Base-by-base conservation (phyloP, 352 stramenopile species). In the Phytopythium mirpurense region DNA sequence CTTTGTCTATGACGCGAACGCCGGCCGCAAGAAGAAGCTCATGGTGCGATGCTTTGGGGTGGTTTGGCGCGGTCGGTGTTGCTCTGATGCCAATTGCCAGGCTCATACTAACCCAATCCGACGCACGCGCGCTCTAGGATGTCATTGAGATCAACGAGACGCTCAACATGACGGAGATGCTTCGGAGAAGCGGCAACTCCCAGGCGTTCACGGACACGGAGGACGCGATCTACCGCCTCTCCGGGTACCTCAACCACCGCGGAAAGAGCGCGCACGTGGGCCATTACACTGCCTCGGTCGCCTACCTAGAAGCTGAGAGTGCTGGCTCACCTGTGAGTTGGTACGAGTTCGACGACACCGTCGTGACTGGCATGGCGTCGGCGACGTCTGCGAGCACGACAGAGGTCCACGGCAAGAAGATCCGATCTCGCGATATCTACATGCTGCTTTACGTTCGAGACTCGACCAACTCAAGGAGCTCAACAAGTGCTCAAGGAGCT, bases 271-370 rank as follows among this genome's bases (percentile, higher is more conserved):
- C 86, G 4, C 71, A 94, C 19, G 78, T 88, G 18, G 86, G 86
- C 5, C 86, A 96, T 54, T 96, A 96, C 57, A 96, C 86, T 0
- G 83, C 86, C 12, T 88, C 77, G 5, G 75, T 95, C 12, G 78
- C 83, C 15, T 74, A 90, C 31, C 71, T 72, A 34, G 67, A 65
- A 44, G 2, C 47, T 42, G 52, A 51, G 16, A 47, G 38, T 23
- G 1, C 1, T 26, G 32, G 11, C 18, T 49, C 55, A 0, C 43
- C 44, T 10, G 51, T 68, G 9, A 63, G 81, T 23, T 93, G 83
- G 79, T 95, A 85, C 61, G 81, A 88, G 60, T 95, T 95, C 57
- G 82, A 95, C 37, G 84, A 95, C 56, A 82, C 66, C 21, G 55
- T 79, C 26, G 85, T 93, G n/a, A 82, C 68, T 27, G 65, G 69